phyloP scores from a whole-genome alignment of 164 flowering plant species.

The Piper betle region DNA sequence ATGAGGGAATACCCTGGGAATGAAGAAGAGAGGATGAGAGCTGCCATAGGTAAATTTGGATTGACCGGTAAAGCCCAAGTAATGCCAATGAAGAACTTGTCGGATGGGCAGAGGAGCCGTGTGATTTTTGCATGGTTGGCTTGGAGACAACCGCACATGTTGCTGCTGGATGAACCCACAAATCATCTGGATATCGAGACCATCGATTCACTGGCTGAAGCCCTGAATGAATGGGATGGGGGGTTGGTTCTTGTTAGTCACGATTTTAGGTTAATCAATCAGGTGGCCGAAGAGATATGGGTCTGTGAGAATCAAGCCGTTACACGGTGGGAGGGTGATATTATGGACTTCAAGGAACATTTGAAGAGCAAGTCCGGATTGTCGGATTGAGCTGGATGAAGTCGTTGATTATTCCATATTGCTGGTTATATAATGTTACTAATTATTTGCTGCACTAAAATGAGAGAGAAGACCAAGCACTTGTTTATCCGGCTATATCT shows the following conservation, averaged over 20 bases:
- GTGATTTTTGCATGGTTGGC: constrained; percentile 95
- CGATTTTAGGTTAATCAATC: constrained; percentile 89
- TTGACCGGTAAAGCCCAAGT: constrained; percentile 86
- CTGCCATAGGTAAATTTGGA: constrained; percentile 80
- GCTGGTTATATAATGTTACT: too few relatives aligned
- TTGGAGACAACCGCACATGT: constrained; percentile 67
- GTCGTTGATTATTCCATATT: too few relatives aligned
- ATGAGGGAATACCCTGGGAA: constrained; percentile 75
- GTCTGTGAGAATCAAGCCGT: constrained; percentile 79
- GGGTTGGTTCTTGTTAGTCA: constrained; percentile 93
- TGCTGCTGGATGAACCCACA: constrained; percentile 81
- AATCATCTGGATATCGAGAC: constrained; percentile 92
- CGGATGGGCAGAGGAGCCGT: constrained; percentile 89
- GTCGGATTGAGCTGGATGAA: constrained; percentile 19
- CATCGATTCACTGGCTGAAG: constrained; percentile 83
- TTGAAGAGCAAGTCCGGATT: constrained; percentile 60
- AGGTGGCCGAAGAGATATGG: constrained; percentile 94
- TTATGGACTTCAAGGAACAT: constrained; percentile 80
- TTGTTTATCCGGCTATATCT: too few relatives aligned
- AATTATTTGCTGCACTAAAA: too few relatives aligned
- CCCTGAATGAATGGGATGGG: constrained; percentile 92
- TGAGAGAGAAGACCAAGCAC: too few relatives aligned
- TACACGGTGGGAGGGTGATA: constrained; percentile 78
- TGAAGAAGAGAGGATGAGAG: constrained; percentile 96
- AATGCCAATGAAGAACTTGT: constrained; percentile 88